These are phyloP conservation scores for Gyromitra esculenta DNA, from an alignment of 2,329 filamentous ascomycete species.

Conservation along the genomic window DNA sequence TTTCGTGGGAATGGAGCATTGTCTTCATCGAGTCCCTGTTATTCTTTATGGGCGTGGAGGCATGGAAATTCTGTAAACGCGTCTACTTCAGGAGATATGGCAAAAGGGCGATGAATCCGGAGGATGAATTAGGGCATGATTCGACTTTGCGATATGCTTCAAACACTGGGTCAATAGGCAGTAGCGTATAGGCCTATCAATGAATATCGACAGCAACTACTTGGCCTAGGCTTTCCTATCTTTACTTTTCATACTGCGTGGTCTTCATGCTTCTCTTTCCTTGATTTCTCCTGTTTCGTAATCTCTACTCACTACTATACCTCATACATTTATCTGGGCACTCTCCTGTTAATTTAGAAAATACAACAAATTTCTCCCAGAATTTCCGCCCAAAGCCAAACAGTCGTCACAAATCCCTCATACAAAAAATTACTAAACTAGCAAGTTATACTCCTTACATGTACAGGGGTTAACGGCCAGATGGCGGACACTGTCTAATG, in stretches of 20 bases:
- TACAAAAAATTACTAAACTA: too few species aligned
- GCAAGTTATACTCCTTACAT: too few species aligned
- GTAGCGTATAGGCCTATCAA: constrained; percentile 1
- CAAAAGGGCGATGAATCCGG: constrained; percentile 53
- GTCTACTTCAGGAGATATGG: constrained; percentile 53
- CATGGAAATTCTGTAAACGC: constrained; percentile 76
- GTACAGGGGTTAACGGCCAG: too few species aligned
- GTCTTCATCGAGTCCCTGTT: constrained; percentile 70
- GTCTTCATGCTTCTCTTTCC: background rate
- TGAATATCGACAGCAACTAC: background rate
- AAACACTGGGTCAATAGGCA: background rate
- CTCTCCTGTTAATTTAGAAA: too few species aligned
- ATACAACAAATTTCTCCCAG: background rate
- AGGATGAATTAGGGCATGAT: constrained; percentile 42
- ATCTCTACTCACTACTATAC: background rate
- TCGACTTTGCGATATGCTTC: constrained; percentile 42
- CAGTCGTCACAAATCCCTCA: too few species aligned
- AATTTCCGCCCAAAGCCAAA: too few species aligned
- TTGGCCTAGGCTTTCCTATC: background rate
- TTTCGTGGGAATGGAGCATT: constrained; percentile 77
- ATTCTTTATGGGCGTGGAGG: constrained; percentile 73
- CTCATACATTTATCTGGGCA: too few species aligned
- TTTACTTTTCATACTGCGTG: background rate
- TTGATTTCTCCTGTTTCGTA: background rate
- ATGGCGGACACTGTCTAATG: too few species aligned